Evolutionary conservation across 1,139 yeast genomes (phyloP).

Genomic region (Pichia sp.): DNA sequence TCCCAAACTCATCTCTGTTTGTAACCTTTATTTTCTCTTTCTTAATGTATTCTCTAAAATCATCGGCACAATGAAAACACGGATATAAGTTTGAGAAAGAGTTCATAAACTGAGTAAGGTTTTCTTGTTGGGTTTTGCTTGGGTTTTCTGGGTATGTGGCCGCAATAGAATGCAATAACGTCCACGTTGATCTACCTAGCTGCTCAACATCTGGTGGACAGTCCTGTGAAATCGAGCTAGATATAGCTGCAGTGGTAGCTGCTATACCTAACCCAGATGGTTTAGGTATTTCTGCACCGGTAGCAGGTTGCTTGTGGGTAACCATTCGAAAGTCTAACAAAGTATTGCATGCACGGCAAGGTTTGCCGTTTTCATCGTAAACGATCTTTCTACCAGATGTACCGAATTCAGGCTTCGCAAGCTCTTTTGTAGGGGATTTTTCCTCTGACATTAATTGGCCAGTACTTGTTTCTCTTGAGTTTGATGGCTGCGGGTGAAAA

Average conservation of each 20-base stretch:
- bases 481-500: no score
- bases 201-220: constrained; percentile 86
- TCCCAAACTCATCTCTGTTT: constrained; percentile 75
- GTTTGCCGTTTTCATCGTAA: constrained; percentile 85
- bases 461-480: background rate
- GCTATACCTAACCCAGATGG: constrained; percentile 3
- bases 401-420: constrained; percentile 36
- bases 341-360: constrained; percentile 84
- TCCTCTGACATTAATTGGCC: constrained; percentile 7
- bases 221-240: constrained; percentile 35
- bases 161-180: constrained; percentile 83
- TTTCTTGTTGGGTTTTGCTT: constrained; percentile 54
- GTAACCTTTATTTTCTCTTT: constrained; percentile 62
- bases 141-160: constrained; percentile 83
- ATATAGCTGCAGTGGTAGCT: constrained; percentile 17
- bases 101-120: constrained; percentile 64
- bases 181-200: constrained; percentile 89
- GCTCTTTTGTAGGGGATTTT: background rate
- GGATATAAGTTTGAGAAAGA: constrained; percentile 84
- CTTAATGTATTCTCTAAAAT: constrained; percentile 62
- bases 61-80: constrained; percentile 91
- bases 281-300: background rate
- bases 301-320: constrained; percentile 30
- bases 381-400: constrained; percentile 65
- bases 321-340: constrained; percentile 72